Conservation (phyloP, 345 rosid species). For the Camelina hispida region DNA sequence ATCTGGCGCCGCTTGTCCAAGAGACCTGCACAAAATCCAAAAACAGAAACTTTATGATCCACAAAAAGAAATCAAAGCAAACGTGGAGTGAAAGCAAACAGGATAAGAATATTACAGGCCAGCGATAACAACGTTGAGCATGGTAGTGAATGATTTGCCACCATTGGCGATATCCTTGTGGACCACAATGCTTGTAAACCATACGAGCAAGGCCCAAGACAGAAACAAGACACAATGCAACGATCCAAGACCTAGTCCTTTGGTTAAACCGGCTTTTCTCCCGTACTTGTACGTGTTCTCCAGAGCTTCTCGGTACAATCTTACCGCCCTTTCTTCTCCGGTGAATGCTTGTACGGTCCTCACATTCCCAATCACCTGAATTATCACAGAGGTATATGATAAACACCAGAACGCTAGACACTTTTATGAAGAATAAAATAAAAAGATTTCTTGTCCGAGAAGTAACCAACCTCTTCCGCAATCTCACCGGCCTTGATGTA, state of each 20-base stretch:
- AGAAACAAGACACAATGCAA: constrained; percentile 82
- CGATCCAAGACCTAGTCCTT: constrained; percentile 92
- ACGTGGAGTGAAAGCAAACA: constrained; percentile 15
- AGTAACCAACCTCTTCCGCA: constrained; percentile 82
- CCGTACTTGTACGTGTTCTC: constrained; percentile 76
- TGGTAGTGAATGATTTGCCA: constrained; percentile 93
- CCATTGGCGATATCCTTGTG: constrained; percentile 85
- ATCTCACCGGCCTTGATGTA: constrained; percentile 95
- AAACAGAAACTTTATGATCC: neutral
- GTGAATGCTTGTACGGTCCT: constrained; percentile 97
- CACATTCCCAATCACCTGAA: constrained; percentile 91
- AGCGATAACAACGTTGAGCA: constrained; percentile 95
- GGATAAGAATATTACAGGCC: constrained; percentile 71
- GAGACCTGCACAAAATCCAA: constrained; percentile 54
- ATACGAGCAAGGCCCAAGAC: constrained; percentile 94
- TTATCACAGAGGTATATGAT: neutral
- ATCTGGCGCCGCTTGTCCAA: constrained; percentile 95
- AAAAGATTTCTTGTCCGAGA: constrained; percentile 1
- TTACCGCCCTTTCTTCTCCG: constrained; percentile 90
- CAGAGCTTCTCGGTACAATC: constrained; percentile 69
- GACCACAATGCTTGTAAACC: constrained; percentile 89
- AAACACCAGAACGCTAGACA: neutral
- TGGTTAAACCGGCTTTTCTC: constrained; percentile 81
- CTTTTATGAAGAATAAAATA: too few species aligned
- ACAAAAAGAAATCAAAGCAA: neutral